Base-by-base conservation (phyloP, 352 stramenopile genomes). In the Phytophthora kernoviae region DNA sequence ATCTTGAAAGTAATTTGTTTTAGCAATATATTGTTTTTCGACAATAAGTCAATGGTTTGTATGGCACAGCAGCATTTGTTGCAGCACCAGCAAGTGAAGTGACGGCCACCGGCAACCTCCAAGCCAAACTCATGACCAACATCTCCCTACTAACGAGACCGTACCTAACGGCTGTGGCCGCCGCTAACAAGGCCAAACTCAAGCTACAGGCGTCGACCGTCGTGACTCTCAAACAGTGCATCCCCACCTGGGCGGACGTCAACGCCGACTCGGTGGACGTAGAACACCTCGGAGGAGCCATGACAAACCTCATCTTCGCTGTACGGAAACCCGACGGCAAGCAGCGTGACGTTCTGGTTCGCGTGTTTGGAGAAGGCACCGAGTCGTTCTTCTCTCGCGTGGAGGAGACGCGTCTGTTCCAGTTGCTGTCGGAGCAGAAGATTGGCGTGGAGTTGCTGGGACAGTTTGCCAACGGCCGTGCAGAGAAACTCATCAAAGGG, bases 231-330 rank as follows among this genome's bases (percentile, higher is more conserved):
- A 64, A 59, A 24, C 55, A 81, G 65, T 81, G 81, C 59, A 79
- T 81, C 50, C 75, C 77, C n/a, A 75, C 70, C 20, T 93, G 84
- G 84, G 46, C 17, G 20, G 58, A 80, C 59, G 76, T 88, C 47
- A 61, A 75, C 18, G 66, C 76, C 10, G 68, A 88, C 51, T 70
- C 79, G 51, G 73, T 93, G 18, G 73, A 87, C 62, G 70, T 93
- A 41, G 65, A 86, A 39, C 75, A 88, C 54, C 24, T 93, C 24
- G 79, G 84, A 57, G 86, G 86, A 52, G 86, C 86, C 17, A 93
- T 93, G 86, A 93, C 86, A 15, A 94, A 94, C 62, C 68, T 94
- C 60, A 92, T 94, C 68, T 92, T 94, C 58, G 70, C 75, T 10
- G 81, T 91, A 32, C 84, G 84, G 56, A 94, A 91, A 49, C 69